A percentile compares a stretch with the other conserved stretches of the same genome.
phyloP scores from a whole-genome alignment of 1,284 basidiomycete genomes.

The Apiotrichum gracile region DNA sequence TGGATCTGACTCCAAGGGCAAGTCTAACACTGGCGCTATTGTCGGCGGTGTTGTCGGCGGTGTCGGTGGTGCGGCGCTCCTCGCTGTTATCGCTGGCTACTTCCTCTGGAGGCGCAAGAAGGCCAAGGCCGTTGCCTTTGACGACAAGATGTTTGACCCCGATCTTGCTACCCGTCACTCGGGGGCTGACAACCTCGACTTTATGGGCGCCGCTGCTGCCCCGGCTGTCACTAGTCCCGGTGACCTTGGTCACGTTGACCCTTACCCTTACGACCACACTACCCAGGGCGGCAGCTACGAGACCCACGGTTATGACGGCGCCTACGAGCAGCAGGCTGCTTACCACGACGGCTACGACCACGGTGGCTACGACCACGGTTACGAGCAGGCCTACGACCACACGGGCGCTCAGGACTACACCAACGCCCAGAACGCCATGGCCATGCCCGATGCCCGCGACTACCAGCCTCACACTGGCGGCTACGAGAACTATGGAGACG shows the following conservation, averaged over 20 bases:
- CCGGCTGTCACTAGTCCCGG: constrained; percentile 23
- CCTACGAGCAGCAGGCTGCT: constrained; percentile 1
- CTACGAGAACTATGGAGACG: constrained; percentile 10
- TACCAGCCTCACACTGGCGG: constrained; percentile 20
- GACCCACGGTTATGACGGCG: background rate
- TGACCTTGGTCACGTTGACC: constrained; percentile 21
- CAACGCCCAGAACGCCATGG: constrained; percentile 19
- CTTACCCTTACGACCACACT: constrained; percentile 2
- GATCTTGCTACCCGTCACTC: constrained; percentile 36
- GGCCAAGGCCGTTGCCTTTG: constrained; percentile 36
- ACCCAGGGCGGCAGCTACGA: background rate
- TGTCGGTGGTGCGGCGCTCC: constrained; percentile 31
- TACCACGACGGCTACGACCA: constrained; percentile 1
- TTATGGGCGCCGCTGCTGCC: constrained; percentile 24
- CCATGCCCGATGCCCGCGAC: constrained; percentile 40
- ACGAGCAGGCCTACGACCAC: background rate
- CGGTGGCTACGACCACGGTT: background rate
- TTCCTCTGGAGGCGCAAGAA: constrained; percentile 32
- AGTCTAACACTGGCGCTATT: constrained; percentile 39
- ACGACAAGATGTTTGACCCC: constrained; percentile 47
- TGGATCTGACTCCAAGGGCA: background rate
- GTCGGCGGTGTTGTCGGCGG: constrained; percentile 49
- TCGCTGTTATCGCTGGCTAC: constrained; percentile 36
- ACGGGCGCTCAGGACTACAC: constrained; percentile 4
- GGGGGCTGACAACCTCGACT: constrained; percentile 38